Evolutionary conservation across 2,329 filamentous ascomycete species (phyloP).

Genomic region (Sporothrix pseudoabietina): DNA sequence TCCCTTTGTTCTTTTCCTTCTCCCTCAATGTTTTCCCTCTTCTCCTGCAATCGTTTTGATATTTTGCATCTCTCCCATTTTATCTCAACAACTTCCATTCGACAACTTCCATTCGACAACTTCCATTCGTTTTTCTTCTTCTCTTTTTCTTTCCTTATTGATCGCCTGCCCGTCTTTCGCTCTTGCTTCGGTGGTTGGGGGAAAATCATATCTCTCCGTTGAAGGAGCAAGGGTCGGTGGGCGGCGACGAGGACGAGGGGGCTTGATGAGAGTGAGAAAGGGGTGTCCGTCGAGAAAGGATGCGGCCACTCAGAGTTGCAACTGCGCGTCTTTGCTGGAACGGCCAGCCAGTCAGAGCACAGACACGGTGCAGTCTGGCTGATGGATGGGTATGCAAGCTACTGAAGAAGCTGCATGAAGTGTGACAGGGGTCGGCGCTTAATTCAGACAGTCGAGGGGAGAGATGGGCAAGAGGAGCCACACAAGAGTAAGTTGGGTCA

Average conservation of each 20-base stretch:
- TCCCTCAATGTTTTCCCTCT: not conserved
- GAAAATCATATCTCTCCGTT: not conserved
- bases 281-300: constrained; percentile 8
- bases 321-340: constrained; percentile 43
- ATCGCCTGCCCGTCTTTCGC: not conserved
- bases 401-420: constrained; percentile 50
- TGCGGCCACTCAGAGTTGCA: constrained; percentile 41
- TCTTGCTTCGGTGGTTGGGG: not conserved
- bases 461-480: constrained; percentile 8
- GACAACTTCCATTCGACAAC: no score
- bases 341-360: constrained; percentile 41
- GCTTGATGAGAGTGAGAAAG: not conserved
- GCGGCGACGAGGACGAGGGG: not conserved
- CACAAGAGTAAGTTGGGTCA: not conserved
- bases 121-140: not conserved
- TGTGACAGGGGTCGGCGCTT: constrained; percentile 60
- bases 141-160: not conserved
- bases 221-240: not conserved
- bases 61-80: not conserved
- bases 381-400: constrained; percentile 37
- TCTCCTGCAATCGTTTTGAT: not conserved
- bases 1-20: not conserved
- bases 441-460: constrained; percentile 43
- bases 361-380: constrained; percentile 39
- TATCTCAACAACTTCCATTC: not conserved